Conservation (phyloP, 1,284 basidiomycete species). For the Rhodotorula sp. region DNA sequence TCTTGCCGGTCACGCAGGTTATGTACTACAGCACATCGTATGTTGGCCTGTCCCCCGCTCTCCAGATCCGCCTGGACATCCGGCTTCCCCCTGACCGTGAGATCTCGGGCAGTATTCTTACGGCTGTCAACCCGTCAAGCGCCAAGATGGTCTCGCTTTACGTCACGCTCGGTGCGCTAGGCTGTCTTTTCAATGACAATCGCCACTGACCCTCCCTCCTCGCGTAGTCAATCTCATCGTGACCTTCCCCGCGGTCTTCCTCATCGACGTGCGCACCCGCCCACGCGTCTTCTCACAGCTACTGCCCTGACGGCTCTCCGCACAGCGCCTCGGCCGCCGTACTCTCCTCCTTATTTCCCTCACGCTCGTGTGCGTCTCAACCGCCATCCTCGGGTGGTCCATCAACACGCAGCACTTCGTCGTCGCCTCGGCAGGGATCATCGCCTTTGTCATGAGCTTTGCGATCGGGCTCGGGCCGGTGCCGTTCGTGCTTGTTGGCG, state of each 20-base stretch:
- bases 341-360: constrained; percentile 48
- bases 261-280: constrained; percentile 45
- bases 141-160: constrained; percentile 39
- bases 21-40: constrained; percentile 27
- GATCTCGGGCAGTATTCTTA: constrained; percentile 36
- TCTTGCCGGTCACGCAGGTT: not conserved
- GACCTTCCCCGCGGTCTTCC: constrained; percentile 53
- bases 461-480: constrained; percentile 52
- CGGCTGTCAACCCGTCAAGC: constrained; percentile 40
- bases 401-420: constrained; percentile 44
- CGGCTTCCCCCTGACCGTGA: not conserved
- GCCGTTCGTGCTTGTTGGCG: constrained; percentile 53
- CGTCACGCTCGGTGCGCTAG: constrained; percentile 26
- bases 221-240: constrained; percentile 42
- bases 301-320: not conserved
- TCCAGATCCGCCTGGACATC: not conserved
- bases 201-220: too few species aligned
- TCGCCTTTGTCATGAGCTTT: constrained; percentile 52
- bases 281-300: not conserved
- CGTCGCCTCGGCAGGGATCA: constrained; percentile 49
- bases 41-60: not conserved
- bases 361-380: constrained; percentile 47
- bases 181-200: too few species aligned
- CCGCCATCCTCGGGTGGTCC: constrained; percentile 47
- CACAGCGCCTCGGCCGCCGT: constrained; percentile 48